phyloP scores from a whole-genome alignment of 257 asterid genomes.

The Lycium barbarum region DNA sequence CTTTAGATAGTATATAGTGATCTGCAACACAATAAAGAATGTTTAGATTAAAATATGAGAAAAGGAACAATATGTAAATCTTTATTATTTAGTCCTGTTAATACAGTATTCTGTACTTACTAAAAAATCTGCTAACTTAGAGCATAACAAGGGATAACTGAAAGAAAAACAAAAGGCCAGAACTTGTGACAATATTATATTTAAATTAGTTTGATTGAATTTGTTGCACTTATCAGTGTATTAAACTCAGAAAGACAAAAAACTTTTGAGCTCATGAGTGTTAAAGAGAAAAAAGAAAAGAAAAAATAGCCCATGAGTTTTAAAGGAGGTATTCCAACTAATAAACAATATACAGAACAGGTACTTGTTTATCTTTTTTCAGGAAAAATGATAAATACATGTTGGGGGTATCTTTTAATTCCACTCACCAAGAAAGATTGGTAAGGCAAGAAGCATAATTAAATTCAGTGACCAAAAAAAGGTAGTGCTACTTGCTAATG shows the following conservation, averaged over 20 bases:
- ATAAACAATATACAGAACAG: background rate
- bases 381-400: background rate
- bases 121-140: background rate
- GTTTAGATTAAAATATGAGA: background rate
- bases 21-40: background rate
- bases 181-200: background rate
- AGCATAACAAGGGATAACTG: background rate
- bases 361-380: background rate
- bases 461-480: slow-evolving; percentile 39
- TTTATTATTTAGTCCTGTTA: background rate
- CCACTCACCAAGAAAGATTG: slow-evolving; percentile 18
- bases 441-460: slow-evolving; percentile 33
- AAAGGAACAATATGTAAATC: background rate
- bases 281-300: background rate
- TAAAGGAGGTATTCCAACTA: background rate
- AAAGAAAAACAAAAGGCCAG: background rate
- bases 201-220: background rate
- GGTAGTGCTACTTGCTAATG: slow-evolving; percentile 25
- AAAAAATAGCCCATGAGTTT: background rate
- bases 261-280: background rate
- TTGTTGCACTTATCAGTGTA: background rate
- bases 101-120: background rate
- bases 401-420: slow-evolving; percentile 38
- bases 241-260: slow-evolving; percentile 14
- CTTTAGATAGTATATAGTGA: background rate